Conservation (phyloP, 208 protist species). For the Leishmania tarentolae region DNA sequence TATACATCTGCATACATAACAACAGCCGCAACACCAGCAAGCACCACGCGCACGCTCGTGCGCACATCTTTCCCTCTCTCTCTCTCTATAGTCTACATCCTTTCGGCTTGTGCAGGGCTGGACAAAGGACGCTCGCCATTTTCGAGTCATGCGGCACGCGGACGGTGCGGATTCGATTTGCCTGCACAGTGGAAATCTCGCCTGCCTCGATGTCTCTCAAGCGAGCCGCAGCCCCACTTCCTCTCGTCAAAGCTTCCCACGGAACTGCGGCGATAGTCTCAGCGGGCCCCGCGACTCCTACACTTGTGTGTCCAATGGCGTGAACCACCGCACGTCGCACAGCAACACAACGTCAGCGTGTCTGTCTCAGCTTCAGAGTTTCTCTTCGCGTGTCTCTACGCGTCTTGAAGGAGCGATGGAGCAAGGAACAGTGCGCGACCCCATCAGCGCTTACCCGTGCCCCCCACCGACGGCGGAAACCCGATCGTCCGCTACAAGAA, state of each 20-base stretch:
- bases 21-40: too few species aligned
- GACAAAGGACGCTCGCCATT: not conserved
- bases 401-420: not conserved
- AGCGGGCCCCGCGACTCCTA: not conserved
- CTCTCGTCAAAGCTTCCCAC: not conserved
- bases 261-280: not conserved
- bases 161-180: slow-evolving; percentile 37
- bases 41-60: not conserved
- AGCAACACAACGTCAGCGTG: not conserved
- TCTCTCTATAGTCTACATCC: too few species aligned
- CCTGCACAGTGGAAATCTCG: slow-evolving; percentile 11
- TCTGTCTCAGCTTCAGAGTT: not conserved
- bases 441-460: not conserved
- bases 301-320: not conserved
- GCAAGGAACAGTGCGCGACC: not conserved
- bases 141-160: slow-evolving; percentile 34
- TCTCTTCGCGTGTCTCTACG: not conserved
- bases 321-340: not conserved
- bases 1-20: not conserved
- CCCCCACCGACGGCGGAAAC: not conserved
- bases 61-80: slow-evolving; percentile 1
- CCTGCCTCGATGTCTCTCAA: slow-evolving; percentile 8
- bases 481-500: not conserved
- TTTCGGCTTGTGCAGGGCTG: not conserved
- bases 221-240: not conserved